Conservation (phyloP, 495 filamentous ascomycete species). For the Chaetomium fimeti region DNA sequence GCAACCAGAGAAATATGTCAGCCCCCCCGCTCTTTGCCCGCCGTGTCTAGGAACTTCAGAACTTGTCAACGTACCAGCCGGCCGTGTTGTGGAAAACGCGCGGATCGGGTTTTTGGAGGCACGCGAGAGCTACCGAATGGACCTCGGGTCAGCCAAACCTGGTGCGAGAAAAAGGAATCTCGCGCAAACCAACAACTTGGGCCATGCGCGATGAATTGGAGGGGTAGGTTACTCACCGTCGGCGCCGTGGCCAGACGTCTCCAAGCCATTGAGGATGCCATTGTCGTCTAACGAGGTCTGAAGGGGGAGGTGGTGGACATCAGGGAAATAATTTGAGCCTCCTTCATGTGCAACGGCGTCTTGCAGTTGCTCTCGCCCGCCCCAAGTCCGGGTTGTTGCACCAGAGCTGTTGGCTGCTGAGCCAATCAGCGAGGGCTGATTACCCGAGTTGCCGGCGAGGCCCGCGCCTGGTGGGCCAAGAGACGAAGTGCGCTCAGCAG, state of each 20-base stretch:
- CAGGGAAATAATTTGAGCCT: conserved; percentile 35
- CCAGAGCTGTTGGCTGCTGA: conserved; percentile 16
- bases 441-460: conserved; percentile 39
- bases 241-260: conserved; percentile 48
- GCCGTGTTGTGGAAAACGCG: conserved; percentile 80
- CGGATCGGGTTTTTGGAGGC: conserved; percentile 55
- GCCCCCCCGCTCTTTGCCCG: conserved; percentile 1
- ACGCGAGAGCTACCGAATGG: conserved; percentile 46
- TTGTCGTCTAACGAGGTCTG: conserved; percentile 38
- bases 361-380: conserved; percentile 19
- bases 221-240: conserved; percentile 40
- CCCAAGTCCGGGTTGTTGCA: conserved; percentile 28
- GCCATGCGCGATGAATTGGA: conserved; percentile 4
- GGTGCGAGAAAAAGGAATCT: conserved; percentile 11
- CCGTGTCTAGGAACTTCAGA: too few species aligned
- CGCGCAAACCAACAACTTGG: not conserved
- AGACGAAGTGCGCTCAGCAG: not conserved
- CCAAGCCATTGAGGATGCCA: conserved; percentile 55
- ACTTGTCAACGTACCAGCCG: conserved; percentile 60
- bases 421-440: conserved; percentile 32
- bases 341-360: conserved; percentile 19
- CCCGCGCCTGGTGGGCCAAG: conserved; percentile 18
- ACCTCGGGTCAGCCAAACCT: conserved; percentile 26
- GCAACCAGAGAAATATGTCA: conserved; percentile 14
- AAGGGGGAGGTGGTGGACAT: conserved; percentile 32